A percentile compares a stretch with the other conserved stretches of the same genome.
Conservation (phyloP, 1,284 basidiomycete genomes). For the Papiliotrema nemorosa region DNA sequence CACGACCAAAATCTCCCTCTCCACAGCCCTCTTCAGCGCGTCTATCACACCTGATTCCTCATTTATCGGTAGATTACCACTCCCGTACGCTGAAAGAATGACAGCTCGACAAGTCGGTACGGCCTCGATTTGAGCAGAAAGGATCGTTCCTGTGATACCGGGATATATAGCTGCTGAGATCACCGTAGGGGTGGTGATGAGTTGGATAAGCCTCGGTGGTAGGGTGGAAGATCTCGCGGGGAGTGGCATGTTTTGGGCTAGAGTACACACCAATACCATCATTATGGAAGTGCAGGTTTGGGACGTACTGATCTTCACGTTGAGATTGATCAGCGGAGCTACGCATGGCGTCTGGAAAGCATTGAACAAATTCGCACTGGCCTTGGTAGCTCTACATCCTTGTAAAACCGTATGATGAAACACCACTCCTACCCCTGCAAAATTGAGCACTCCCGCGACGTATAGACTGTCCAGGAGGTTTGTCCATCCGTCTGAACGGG, state of each 20-base stretch:
- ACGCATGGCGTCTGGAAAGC: constrained; percentile 43
- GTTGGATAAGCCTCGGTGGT: constrained; percentile 28
- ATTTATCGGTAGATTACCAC: constrained; percentile 41
- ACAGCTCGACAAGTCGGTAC: constrained; percentile 43
- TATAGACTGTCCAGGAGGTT: constrained; percentile 43
- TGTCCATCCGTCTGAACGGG: constrained; percentile 44
- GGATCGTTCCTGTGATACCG: constrained; percentile 39
- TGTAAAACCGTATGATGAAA: constrained; percentile 41
- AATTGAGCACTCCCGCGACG: constrained; percentile 40
- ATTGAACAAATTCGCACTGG: constrained; percentile 37
- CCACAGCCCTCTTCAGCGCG: constrained; percentile 34
- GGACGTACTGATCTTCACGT: constrained; percentile 41
- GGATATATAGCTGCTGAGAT: constrained; percentile 37
- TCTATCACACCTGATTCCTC: constrained; percentile 33
- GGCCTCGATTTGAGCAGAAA: constrained; percentile 40
- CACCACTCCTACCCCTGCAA: constrained; percentile 42
- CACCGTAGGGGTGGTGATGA: constrained; percentile 30
- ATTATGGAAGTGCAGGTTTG: background rate
- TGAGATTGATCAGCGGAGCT: constrained; percentile 38
- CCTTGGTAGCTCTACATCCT: constrained; percentile 38
- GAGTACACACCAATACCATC: background rate
- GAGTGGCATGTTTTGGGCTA: constrained; percentile 11
- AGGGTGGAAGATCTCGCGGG: constrained; percentile 19
- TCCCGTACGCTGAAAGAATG: constrained; percentile 43
- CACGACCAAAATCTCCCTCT: constrained; percentile 43